Base-by-base conservation (phyloP, 441 rosid genomes). In the Pelargonium fulgidum region DNA sequence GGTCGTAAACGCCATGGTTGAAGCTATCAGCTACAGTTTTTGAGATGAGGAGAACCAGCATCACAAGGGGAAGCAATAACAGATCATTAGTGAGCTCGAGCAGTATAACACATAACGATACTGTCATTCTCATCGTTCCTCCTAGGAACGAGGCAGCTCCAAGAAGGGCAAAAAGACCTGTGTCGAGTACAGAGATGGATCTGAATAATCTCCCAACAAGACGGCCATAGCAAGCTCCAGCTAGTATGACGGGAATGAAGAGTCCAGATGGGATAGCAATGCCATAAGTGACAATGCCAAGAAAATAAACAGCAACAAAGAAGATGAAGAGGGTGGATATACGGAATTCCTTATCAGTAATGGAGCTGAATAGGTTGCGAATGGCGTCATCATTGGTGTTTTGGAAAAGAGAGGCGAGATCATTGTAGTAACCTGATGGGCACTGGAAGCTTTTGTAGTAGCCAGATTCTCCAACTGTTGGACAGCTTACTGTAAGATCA, bases 371-470 rank as follows among this genome's bases (percentile, higher is more conserved):
- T 68, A 89, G 78, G 75, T 70, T 86, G 41, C 91, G 86, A 63
- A 86, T 88, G 17, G 91, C 93, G 66, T 88, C 91, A 58, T 88
- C 93, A 24, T 84, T 88, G 17, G 91, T 88, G 80, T 81, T 86
- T 67, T 86, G 76, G 73, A 86, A 82, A 47, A 86, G 82, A 39
- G 93, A 85, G 65, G 93, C 88, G 52, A 88, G 85, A 79, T 91
- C 96, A 73, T 91, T 93, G 82, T 93, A 93, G 72, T 88, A 83
- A 70, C 81, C 70, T 58, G 87, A 73, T 17, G 94, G 89, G 67
- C 99, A 93, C 67, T 89, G 97, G 78, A 93, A 89, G 72, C 75
- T 88, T 78, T 88, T 91, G 65, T 73, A 91, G 81, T 86, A 91
- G 45, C 97, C 92, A 0, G 95, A 81, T 26, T 84, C 86, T 70